A percentile compares a stretch with the other conserved stretches of the same genome.
Evolutionary conservation across 768 basidiomycete genomes (phyloP).

Genomic region (Suillus bovinus): DNA sequence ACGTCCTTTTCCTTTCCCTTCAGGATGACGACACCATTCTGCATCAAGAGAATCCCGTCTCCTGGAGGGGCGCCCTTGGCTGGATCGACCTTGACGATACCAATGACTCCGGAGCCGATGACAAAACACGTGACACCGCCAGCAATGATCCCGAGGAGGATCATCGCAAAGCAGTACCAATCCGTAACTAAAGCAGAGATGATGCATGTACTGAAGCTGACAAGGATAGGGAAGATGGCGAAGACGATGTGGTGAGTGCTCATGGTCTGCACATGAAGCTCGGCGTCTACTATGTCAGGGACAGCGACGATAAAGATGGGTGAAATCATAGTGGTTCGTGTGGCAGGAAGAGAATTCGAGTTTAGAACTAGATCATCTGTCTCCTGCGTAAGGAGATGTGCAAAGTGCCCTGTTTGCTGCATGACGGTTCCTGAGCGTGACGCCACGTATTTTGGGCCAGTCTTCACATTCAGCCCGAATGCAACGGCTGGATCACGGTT

Average conservation of each 20-base stretch:
- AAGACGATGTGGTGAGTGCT: slow-evolving; percentile 3
- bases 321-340: slow-evolving; percentile 7
- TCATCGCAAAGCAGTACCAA: slow-evolving; percentile 34
- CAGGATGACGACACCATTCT: slow-evolving; percentile 23
- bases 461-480: slow-evolving; percentile 27
- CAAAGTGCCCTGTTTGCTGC: slow-evolving; percentile 22
- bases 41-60: slow-evolving; percentile 22
- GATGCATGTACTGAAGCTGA: slow-evolving; percentile 22
- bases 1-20: slow-evolving; percentile 27
- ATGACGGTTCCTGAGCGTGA: slow-evolving; percentile 23
- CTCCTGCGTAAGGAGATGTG: slow-evolving; percentile 20
- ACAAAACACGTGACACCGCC: slow-evolving; percentile 28
- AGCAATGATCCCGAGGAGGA: slow-evolving; percentile 30
- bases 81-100: slow-evolving; percentile 19
- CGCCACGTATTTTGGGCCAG: slow-evolving; percentile 29
- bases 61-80: slow-evolving; percentile 23
- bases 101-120: slow-evolving; percentile 25
- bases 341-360: background rate
- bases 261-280: background rate
- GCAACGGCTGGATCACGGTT: slow-evolving; percentile 20
- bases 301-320: background rate
- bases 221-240: slow-evolving; percentile 23
- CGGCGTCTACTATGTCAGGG: background rate
- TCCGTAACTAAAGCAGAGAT: slow-evolving; percentile 27
- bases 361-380: background rate